Conservation (phyloP, 495 filamentous ascomycete species). For the Talaromyces nanjingensis region DNA sequence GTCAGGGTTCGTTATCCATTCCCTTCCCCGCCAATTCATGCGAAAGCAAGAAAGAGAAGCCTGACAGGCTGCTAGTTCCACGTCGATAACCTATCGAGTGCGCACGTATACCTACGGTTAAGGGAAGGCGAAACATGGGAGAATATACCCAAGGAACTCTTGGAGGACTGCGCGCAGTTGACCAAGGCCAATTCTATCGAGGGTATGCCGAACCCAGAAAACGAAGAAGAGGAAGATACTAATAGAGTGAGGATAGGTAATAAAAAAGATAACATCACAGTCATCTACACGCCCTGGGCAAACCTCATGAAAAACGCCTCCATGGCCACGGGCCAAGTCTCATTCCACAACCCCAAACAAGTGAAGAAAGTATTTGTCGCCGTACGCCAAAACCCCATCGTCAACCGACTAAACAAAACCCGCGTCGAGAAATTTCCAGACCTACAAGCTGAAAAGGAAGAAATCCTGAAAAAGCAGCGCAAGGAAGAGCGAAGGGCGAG, state of each 20-base stretch:
- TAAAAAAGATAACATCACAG: conserved; percentile 94
- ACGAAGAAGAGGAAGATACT: neutral
- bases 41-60: neutral
- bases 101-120: conserved; percentile 89
- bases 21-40: neutral
- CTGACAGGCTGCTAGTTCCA: conserved; percentile 61
- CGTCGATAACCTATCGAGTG: conserved; percentile 93
- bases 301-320: conserved; percentile 94
- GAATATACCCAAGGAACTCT: conserved; percentile 61
- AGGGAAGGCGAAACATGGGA: conserved; percentile 82
- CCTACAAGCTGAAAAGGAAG: conserved; percentile 70
- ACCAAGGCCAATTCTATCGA: conserved; percentile 99
- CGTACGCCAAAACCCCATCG: conserved; percentile 73
- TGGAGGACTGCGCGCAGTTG: conserved; percentile 85
- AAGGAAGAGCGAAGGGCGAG: conserved; percentile 59
- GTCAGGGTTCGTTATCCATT: conserved; percentile 29
- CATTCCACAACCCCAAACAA: conserved; percentile 82
- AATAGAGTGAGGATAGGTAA: conserved; percentile 53
- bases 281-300: conserved; percentile 97
- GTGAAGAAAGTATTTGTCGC: conserved; percentile 74
- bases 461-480: conserved; percentile 58
- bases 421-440: conserved; percentile 80
- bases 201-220: conserved; percentile 38
- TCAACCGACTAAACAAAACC: conserved; percentile 97
- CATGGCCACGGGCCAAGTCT: conserved; percentile 93